Conservation (phyloP, 495 filamentous ascomycete species). For the Diplogelasinospora grovesii region DNA sequence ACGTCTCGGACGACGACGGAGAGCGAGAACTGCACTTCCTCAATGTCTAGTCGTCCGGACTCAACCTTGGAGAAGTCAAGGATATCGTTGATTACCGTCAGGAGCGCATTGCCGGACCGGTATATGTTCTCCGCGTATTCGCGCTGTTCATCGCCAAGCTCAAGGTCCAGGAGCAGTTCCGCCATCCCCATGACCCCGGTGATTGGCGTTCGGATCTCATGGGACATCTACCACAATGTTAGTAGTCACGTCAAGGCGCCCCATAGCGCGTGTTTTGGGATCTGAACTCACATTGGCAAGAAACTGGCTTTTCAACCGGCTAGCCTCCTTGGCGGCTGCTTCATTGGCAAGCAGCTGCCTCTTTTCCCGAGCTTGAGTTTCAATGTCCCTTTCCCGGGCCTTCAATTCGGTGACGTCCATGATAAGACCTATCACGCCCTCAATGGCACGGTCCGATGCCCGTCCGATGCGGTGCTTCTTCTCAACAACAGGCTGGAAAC, state of each 20-base stretch:
- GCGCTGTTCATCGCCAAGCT: constrained; percentile 58
- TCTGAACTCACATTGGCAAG: constrained; percentile 45
- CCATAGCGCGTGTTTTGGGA: too few relatives aligned
- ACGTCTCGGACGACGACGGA: constrained; percentile 66
- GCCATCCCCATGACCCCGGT: constrained; percentile 69
- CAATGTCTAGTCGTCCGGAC: constrained; percentile 65
- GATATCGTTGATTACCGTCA: constrained; percentile 87
- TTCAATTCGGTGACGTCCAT: constrained; percentile 65
- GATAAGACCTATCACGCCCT: constrained; percentile 61
- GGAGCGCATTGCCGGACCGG: constrained; percentile 70
- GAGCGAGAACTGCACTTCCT: constrained; percentile 73
- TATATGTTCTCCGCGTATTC: constrained; percentile 75
- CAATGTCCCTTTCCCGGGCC: constrained; percentile 48
- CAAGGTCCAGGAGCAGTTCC: constrained; percentile 61
- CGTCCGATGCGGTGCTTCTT: constrained; percentile 40
- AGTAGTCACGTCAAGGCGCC: too few relatives aligned
- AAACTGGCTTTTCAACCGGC: constrained; percentile 61
- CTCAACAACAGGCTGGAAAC: constrained; percentile 53
- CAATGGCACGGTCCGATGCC: constrained; percentile 41
- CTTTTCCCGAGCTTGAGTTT: constrained; percentile 56
- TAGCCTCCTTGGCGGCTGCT: constrained; percentile 61
- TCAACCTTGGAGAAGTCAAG: constrained; percentile 86
- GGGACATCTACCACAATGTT: constrained; percentile 57
- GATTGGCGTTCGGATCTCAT: constrained; percentile 74
- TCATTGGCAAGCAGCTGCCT: constrained; percentile 56